Evolutionary conservation across 2,329 filamentous ascomycete genomes (phyloP), one percentile per base, ranked within the genome.

Genomic region (Apiospora aurea): DNA sequence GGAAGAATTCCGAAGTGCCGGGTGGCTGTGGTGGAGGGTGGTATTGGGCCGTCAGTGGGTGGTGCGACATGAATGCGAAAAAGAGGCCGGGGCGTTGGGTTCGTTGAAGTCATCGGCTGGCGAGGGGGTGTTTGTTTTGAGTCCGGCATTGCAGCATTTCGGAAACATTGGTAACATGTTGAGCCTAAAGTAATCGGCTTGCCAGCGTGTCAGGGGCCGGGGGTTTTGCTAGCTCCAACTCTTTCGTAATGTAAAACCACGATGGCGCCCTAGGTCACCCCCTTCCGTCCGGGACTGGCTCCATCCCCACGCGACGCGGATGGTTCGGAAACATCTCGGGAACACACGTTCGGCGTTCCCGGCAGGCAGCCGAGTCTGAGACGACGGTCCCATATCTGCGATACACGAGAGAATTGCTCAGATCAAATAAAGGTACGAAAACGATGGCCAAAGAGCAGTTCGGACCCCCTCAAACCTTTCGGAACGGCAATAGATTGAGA

Each of bases 161-260:
- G n/a, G 29, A 38, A 34, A 29, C 51, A 47, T 47, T 47, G 1
- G 57, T 41, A 64, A 6, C 57, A 41, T 13, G 34, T n/a, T 64
- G 57, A 61, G 53, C 53, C 57, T 64, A 64, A 64, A 41, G 29
- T 29, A 13, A 53, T 53, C 53, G 16, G 8, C 51, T 38, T 21
- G 29, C 14, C 51, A 57, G 26, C 24, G 51, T 24, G 49, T 11
- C n/a, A 53, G 26, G 53, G 26, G 51, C 16, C 29, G 29, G 21
- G 10, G 16, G 26, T 29, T 29, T 29, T 64, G n/a, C n/a, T 64
- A 64, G 57, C 57, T n/a, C 57, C 57, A 64, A 64, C 57, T 64
- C 29, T 64, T 21, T 64, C 57, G 34, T 18, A 14, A 64, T n/a
- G 2, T 11, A 24, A 64, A 64, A n/a, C 18, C 10, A 41, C 18